Evolutionary conservation across 2,329 filamentous ascomycete genomes (phyloP).

Genomic region (Penicillium sp.): DNA sequence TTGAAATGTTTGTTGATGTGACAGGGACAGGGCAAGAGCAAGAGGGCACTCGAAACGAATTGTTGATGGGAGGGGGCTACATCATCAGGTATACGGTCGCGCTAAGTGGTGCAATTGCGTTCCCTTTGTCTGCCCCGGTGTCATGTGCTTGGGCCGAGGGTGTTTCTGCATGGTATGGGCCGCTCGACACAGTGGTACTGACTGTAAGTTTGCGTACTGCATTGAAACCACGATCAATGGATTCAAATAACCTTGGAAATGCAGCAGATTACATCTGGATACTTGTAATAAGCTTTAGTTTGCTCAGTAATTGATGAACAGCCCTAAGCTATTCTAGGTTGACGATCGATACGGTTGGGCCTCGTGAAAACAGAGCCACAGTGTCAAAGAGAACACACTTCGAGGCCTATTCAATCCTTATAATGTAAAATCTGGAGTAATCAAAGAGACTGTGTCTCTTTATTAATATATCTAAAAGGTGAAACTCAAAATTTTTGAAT

Average conservation of each 20-base stretch:
- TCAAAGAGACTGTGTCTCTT: too few species aligned
- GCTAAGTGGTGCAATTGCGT: constrained; percentile 15
- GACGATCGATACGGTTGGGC: too few species aligned
- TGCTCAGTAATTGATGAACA: too few species aligned
- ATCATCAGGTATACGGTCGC: constrained; percentile 12
- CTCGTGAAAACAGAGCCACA: too few species aligned
- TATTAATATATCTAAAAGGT: too few species aligned
- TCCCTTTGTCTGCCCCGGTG: constrained; percentile 1
- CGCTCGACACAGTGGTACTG: background rate
- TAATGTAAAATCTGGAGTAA: too few species aligned
- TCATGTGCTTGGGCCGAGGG: constrained; percentile 18
- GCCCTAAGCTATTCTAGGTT: too few species aligned
- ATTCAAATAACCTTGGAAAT: background rate
- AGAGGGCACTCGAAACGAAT: constrained; percentile 3
- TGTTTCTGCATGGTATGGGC: constrained; percentile 10
- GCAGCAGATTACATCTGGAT: background rate
- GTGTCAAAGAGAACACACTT: too few species aligned
- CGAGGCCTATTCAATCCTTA: too few species aligned
- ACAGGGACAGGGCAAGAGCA: background rate
- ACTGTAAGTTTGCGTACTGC: constrained; percentile 1
- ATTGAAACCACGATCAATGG: background rate
- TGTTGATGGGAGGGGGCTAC: constrained; percentile 9
- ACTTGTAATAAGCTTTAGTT: background rate
- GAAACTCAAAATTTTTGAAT: too few species aligned
- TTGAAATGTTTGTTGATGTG: constrained; percentile 4